A percentile compares a stretch with the other conserved stretches of the same genome.
phyloP scores from a whole-genome alignment of 441 rosid species.

The Erodium moschatum region DNA sequence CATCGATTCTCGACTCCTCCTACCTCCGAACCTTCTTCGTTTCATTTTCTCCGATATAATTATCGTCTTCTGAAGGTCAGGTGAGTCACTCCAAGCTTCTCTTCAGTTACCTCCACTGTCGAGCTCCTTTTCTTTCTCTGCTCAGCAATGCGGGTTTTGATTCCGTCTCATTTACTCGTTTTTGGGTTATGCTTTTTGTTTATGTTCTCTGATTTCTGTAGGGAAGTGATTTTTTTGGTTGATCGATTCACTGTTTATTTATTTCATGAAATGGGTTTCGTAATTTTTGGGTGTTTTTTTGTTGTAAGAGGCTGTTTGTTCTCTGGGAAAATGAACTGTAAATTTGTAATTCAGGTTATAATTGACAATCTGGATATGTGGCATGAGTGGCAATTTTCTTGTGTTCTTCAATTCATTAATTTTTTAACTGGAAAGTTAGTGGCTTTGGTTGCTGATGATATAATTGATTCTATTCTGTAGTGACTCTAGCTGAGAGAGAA shows the following conservation, averaged over 20 bases:
- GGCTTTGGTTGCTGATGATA: neutral
- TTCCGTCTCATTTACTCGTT: too few relatives aligned
- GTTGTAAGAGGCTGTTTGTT: neutral
- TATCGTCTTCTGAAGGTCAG: neutral
- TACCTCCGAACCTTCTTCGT: neutral
- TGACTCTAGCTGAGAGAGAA: neutral
- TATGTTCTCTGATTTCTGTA: neutral
- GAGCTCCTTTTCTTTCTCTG: too few relatives aligned
- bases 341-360: neutral
- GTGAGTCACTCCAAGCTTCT: constrained; percentile 1
- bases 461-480: too few relatives aligned
- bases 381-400: neutral
- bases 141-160: too few relatives aligned
- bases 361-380: too few relatives aligned
- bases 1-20: neutral
- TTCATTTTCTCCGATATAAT: neutral
- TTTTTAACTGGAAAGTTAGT: neutral
- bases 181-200: neutral
- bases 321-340: neutral
- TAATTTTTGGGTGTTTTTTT: neutral
- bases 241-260: too few relatives aligned
- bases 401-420: neutral
- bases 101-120: neutral
- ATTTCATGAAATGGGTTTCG: neutral
- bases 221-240: neutral